Evolutionary conservation across 768 basidiomycete genomes (phyloP).

Genomic region (Hypholoma sublateritium): DNA sequence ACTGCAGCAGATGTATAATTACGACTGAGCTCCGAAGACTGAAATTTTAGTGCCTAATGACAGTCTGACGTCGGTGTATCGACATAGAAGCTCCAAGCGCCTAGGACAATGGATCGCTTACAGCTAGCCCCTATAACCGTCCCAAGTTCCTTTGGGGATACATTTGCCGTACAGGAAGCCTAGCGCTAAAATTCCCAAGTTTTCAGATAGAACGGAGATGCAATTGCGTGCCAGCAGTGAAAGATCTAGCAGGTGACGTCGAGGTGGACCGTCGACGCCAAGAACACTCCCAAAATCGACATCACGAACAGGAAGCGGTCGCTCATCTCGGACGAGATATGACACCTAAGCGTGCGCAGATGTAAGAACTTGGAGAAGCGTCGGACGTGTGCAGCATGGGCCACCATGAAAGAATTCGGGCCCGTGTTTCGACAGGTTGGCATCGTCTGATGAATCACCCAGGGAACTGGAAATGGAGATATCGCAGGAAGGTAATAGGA

Average conservation of each 20-base stretch:
- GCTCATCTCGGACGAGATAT: conserved; percentile 7
- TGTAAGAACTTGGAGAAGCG: background rate
- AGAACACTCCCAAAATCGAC: background rate
- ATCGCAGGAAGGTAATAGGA: too few relatives aligned
- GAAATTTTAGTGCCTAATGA: background rate
- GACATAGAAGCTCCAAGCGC: too few relatives aligned
- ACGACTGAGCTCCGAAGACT: background rate
- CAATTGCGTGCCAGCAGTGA: background rate
- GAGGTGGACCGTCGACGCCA: background rate
- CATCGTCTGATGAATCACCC: too few relatives aligned
- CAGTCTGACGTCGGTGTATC: background rate
- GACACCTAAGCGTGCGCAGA: background rate
- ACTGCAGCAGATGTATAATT: background rate
- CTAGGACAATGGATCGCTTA: too few relatives aligned
- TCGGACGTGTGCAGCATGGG: background rate
- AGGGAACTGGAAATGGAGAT: too few relatives aligned
- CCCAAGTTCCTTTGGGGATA: too few relatives aligned
- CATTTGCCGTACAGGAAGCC: too few relatives aligned
- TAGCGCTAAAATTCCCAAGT: too few relatives aligned
- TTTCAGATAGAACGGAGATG: background rate
- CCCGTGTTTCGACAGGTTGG: background rate
- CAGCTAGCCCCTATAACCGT: background rate
- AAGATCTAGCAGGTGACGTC: too few relatives aligned
- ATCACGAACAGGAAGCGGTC: background rate
- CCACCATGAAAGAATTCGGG: background rate